Percentiles rank a stretch among this genome's conserved stretches.
Conservation (phyloP, 805 yeast species). For the Saccharomycopsis oosterbeekiorum region DNA sequence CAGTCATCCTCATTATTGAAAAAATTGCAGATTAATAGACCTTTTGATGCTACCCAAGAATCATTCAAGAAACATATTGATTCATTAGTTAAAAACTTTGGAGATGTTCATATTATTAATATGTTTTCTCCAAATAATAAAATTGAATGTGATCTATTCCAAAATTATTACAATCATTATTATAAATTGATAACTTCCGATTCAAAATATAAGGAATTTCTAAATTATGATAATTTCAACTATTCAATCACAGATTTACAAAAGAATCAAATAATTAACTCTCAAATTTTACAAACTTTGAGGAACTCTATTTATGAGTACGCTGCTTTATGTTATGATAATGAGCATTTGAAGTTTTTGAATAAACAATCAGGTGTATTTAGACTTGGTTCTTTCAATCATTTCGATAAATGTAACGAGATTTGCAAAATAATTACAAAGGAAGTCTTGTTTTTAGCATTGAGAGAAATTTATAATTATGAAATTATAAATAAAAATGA, state of each 20-base stretch:
- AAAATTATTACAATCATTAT: conserved; percentile 14
- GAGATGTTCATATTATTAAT: conserved; percentile 50
- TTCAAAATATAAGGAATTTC: conserved; percentile 3
- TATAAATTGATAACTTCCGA: conserved; percentile 8
- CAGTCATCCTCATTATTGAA: conserved; percentile 50
- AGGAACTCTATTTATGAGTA: conserved; percentile 63
- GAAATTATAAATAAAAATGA: not conserved
- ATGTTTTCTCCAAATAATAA: conserved; percentile 1
- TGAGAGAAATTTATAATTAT: conserved; percentile 23
- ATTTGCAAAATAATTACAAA: conserved; percentile 61
- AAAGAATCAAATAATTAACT: conserved; percentile 28
- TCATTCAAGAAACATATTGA: conserved; percentile 79
- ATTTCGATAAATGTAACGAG: conserved; percentile 79
- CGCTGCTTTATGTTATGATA: conserved; percentile 77
- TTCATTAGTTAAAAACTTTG: conserved; percentile 60
- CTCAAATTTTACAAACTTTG: conserved; percentile 48
- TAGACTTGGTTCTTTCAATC: conserved; percentile 81
- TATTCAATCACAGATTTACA: conserved; percentile 11
- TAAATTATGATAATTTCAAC: conserved; percentile 9
- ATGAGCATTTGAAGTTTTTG: conserved; percentile 43
- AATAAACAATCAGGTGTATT: conserved; percentile 87
- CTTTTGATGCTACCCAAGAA: conserved; percentile 76
- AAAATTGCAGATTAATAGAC: conserved; percentile 69
- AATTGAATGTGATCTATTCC: conserved; percentile 16
- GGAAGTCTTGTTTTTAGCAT: conserved; percentile 43